Evolutionary conservation across 352 stramenopile species (phyloP).

Genomic region (Porosira glacialis): DNA sequence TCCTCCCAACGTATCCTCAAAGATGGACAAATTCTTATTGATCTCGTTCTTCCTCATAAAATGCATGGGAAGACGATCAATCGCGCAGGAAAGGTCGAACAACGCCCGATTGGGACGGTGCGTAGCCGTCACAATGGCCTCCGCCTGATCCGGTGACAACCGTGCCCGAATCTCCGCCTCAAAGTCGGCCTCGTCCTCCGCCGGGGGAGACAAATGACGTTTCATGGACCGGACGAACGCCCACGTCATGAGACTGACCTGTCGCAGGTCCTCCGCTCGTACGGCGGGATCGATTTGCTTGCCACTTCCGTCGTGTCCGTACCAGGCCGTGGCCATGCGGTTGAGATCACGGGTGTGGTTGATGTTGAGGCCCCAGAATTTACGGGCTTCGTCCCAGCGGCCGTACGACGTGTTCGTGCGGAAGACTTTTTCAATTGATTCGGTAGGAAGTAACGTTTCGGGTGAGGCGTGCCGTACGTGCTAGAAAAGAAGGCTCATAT

Average conservation of each 20-base stretch:
- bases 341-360: constrained; percentile 76
- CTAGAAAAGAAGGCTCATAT: no score
- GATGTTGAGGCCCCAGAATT: constrained; percentile 80
- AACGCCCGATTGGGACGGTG: constrained; percentile 28
- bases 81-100: constrained; percentile 39
- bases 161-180: constrained; percentile 44
- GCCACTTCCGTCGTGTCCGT: constrained; percentile 51
- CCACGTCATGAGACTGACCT: constrained; percentile 61
- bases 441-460: no score
- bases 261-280: constrained; percentile 52
- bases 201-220: constrained; percentile 60
- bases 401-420: constrained; percentile 72
- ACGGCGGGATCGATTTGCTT: constrained; percentile 37
- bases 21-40: constrained; percentile 47
- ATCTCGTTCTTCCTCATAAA: constrained; percentile 45
- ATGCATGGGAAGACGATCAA: constrained; percentile 47
- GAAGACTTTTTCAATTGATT: no score
- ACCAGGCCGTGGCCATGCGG: constrained; percentile 69
- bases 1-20: constrained; percentile 26
- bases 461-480: no score
- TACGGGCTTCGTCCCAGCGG: constrained; percentile 78
- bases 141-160: constrained; percentile 36
- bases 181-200: constrained; percentile 65
- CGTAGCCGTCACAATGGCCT: constrained; percentile 10
- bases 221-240: constrained; percentile 75